phyloP scores from a whole-genome alignment of 164 flowering plant genomes.

The Amborella trichopoda region DNA sequence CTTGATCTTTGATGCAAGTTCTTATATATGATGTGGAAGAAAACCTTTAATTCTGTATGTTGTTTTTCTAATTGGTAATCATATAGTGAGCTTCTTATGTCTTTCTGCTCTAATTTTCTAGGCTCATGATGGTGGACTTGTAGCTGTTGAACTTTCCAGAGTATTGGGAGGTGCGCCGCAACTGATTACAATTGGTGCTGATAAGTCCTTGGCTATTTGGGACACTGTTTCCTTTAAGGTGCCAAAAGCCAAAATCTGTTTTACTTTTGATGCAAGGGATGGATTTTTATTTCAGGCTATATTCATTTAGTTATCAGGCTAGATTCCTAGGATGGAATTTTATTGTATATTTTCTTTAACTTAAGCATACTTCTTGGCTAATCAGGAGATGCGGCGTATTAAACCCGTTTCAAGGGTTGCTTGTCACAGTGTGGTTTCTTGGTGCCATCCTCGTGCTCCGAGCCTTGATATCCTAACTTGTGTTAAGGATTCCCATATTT shows the following conservation, averaged over 20 bases:
- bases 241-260: neutral
- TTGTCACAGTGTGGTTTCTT: conserved; percentile 95
- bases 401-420: conserved; percentile 92
- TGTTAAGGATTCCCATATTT: conserved; percentile 97
- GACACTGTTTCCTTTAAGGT: conserved; percentile 99
- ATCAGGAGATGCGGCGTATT: conserved; percentile 83
- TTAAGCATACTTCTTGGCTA: too few species aligned
- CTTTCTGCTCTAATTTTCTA: conserved; percentile 9
- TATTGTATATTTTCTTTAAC: too few species aligned
- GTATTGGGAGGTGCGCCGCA: conserved; percentile 90
- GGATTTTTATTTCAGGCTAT: conserved; percentile 1
- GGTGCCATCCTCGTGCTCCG: conserved; percentile 99
- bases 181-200: conserved; percentile 90
- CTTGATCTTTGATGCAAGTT: too few species aligned
- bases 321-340: too few species aligned
- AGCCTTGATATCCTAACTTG: conserved; percentile 94
- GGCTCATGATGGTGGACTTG: conserved; percentile 99
- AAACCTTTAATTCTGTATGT: too few species aligned
- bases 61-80: too few species aligned
- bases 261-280: conserved; percentile 1
- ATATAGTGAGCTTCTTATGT: too few species aligned
- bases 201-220: conserved; percentile 94
- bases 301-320: too few species aligned
- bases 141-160: conserved; percentile 91
- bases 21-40: too few species aligned